These are phyloP conservation scores for Pythium aquatile DNA, from an alignment of 352 stramenopile genomes.

Conservation along the genomic window DNA sequence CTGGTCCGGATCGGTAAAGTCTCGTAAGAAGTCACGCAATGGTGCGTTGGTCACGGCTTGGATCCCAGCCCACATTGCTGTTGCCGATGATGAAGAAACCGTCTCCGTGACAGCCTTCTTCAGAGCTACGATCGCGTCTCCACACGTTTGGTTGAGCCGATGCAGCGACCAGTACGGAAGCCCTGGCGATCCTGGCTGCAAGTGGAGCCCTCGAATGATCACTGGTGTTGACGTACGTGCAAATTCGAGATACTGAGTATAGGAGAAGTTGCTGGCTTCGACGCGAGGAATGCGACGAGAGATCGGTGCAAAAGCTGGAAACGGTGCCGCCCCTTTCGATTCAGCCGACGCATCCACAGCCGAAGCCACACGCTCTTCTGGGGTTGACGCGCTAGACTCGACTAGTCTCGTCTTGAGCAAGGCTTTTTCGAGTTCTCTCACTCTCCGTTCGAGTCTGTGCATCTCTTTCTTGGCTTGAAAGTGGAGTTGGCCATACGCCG, in stretches of 20 bases:
- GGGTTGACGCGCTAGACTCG: not conserved
- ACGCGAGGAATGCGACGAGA: conserved; percentile 19
- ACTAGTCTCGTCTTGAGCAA: not conserved
- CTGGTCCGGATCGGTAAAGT: conserved; percentile 10
- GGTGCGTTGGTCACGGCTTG: conserved; percentile 10
- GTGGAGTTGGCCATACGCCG: conserved; percentile 1
- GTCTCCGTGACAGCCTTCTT: conserved; percentile 14
- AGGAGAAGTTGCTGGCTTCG: conserved; percentile 18
- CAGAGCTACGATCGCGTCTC: conserved; percentile 18
- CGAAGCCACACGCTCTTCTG: not conserved
- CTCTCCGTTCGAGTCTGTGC: conserved; percentile 12
- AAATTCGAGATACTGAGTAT: conserved; percentile 26
- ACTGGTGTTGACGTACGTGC: conserved; percentile 27
- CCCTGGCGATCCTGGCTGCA: conserved; percentile 19
- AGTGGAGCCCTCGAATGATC: conserved; percentile 32
- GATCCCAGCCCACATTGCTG: conserved; percentile 25
- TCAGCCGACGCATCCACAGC: not conserved
- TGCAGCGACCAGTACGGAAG: conserved; percentile 29
- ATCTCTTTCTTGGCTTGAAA: not conserved
- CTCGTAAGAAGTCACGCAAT: conserved; percentile 17
- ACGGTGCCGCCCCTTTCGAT: not conserved
- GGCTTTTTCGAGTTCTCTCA: conserved; percentile 15
- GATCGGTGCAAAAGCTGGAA: conserved; percentile 5
- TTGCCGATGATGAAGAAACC: not conserved
- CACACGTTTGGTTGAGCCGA: conserved; percentile 18